Conservation (phyloP, 2,329 filamentous ascomycete species). For the Domatiomyces catenatus region DNA sequence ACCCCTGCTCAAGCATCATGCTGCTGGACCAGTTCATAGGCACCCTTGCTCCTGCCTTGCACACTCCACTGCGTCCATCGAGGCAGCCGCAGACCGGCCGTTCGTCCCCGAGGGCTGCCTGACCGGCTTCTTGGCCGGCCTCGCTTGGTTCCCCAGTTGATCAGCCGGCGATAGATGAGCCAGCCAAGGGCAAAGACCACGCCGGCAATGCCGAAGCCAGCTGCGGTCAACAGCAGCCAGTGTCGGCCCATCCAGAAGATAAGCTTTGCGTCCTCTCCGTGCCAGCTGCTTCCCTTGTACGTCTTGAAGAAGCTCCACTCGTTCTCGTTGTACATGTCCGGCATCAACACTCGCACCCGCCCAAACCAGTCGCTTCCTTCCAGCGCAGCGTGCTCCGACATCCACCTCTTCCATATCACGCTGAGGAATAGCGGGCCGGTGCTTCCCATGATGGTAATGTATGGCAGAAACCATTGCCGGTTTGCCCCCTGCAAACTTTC, state of each 20-base stretch:
- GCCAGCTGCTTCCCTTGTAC: conserved; percentile 50
- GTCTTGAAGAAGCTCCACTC: conserved; percentile 61
- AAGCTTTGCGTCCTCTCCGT: conserved; percentile 45
- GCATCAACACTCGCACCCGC: conserved; percentile 54
- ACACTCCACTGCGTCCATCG: conserved; percentile 10
- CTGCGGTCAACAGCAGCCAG: conserved; percentile 39
- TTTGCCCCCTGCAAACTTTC: conserved; percentile 52
- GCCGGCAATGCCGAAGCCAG: conserved; percentile 36
- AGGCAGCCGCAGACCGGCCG: conserved; percentile 5
- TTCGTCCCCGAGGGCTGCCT: conserved; percentile 3
- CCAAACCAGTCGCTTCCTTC: conserved; percentile 26
- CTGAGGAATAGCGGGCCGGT: conserved; percentile 64
- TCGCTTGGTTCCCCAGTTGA: conserved; percentile 20
- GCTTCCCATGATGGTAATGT: conserved; percentile 67
- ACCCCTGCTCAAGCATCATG: conserved; percentile 12
- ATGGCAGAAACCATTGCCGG: conserved; percentile 52
- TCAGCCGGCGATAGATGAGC: conserved; percentile 33
- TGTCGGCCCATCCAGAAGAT: conserved; percentile 51
- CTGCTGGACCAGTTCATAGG: conserved; percentile 11
- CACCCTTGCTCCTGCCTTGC: conserved; percentile 3
- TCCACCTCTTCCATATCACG: conserved; percentile 61
- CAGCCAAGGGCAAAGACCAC: conserved; percentile 35
- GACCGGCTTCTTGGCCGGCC: conserved; percentile 5
- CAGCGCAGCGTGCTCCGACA: conserved; percentile 31
- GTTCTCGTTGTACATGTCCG: conserved; percentile 53